Percentiles rank a stretch among this genome's conserved stretches.
Evolutionary conservation across 2,329 filamentous ascomycete species (phyloP).

Genomic region (Fusarium avenaceum): DNA sequence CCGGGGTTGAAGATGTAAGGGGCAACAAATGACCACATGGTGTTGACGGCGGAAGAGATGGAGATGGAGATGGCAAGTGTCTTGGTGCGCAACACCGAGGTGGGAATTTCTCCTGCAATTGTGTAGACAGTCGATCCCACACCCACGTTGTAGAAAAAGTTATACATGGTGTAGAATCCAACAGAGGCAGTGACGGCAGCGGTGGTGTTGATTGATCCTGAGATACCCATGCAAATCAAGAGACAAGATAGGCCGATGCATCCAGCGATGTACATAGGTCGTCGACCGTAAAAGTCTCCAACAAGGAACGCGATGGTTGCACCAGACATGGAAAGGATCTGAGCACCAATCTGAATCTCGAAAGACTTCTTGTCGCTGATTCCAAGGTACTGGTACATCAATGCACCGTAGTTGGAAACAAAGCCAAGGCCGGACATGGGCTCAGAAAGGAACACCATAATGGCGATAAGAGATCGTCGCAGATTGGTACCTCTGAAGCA

Average conservation of each 20-base stretch:
- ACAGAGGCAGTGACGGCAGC: conserved; percentile 48
- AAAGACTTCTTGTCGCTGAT: conserved; percentile 49
- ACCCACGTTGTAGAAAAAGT: conserved; percentile 59
- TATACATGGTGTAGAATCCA: conserved; percentile 56
- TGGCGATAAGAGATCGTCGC: conserved; percentile 58
- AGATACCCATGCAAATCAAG: conserved; percentile 50
- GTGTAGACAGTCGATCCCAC: conserved; percentile 59
- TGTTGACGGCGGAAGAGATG: conserved; percentile 56
- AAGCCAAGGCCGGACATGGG: conserved; percentile 62
- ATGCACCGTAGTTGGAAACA: conserved; percentile 58
- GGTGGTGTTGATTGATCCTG: conserved; percentile 42
- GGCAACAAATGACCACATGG: conserved; percentile 60
- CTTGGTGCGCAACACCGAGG: conserved; percentile 59
- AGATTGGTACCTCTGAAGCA: conserved; percentile 61
- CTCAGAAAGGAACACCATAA: conserved; percentile 59
- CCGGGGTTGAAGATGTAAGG: conserved; percentile 60
- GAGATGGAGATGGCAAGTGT: conserved; percentile 61
- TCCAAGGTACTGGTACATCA: conserved; percentile 52
- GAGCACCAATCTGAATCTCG: conserved; percentile 49
- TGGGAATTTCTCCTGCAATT: conserved; percentile 59
- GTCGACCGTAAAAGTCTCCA: conserved; percentile 48
- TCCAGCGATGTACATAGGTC: conserved; percentile 49
- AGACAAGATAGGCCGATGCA: conserved; percentile 42
- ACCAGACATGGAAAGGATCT: conserved; percentile 50
- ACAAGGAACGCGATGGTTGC: conserved; percentile 49